phyloP scores from a whole-genome alignment of 2,329 filamentous ascomycete species.

The Cladosporium sp. region DNA sequence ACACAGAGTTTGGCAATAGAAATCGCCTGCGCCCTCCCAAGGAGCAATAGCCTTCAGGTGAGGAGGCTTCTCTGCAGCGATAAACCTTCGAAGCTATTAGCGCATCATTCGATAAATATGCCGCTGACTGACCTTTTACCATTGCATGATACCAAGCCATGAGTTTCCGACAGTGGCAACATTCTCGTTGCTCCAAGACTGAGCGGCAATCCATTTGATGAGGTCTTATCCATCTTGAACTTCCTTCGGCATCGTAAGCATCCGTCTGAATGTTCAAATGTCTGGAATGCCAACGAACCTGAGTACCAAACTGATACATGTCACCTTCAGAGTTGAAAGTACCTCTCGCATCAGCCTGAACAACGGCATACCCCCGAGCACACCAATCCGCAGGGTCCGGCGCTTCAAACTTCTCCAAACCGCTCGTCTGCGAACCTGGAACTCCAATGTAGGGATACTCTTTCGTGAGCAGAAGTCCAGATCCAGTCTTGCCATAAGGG shows the following conservation, averaged over 20 bases:
- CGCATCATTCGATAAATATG: neutral
- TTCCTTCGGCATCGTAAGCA: slow-evolving; percentile 22
- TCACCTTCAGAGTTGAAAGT: slow-evolving; percentile 34
- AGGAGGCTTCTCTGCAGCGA: slow-evolving; percentile 43
- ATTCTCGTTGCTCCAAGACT: slow-evolving; percentile 46
- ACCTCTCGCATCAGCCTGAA: slow-evolving; percentile 33
- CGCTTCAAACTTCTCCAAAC: slow-evolving; percentile 29
- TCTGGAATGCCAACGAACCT: too few species aligned
- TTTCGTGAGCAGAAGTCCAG: neutral
- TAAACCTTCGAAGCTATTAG: slow-evolving; percentile 1
- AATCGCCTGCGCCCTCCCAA: slow-evolving; percentile 47
- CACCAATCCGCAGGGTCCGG: slow-evolving; percentile 39
- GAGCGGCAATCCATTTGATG: slow-evolving; percentile 41
- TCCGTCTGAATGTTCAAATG: too few species aligned
- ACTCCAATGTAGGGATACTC: neutral
- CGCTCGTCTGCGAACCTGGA: neutral
- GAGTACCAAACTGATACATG: slow-evolving; percentile 21
- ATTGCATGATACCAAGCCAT: slow-evolving; percentile 41
- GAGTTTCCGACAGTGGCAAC: slow-evolving; percentile 48
- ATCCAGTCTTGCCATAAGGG: neutral
- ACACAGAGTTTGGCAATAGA: slow-evolving; percentile 47
- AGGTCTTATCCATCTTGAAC: slow-evolving; percentile 40
- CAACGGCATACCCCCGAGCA: slow-evolving; percentile 32
- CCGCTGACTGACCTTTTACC: slow-evolving; percentile 22
- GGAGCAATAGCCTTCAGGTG: slow-evolving; percentile 44